Conservation (phyloP, 2,329 filamentous ascomycete genomes). For the Penicillium frequentans region DNA sequence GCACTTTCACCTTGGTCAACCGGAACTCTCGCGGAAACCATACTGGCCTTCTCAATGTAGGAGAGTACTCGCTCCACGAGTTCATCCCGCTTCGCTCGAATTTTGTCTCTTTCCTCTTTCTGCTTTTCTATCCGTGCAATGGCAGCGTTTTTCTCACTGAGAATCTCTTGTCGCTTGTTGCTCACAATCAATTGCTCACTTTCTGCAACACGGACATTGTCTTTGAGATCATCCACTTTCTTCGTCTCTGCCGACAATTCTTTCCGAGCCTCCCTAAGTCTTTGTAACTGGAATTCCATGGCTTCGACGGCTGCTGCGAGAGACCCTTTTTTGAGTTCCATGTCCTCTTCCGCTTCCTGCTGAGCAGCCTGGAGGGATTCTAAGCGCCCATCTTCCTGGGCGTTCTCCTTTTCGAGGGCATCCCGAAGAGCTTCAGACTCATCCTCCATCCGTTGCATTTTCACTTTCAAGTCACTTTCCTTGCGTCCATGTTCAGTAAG, state of each 20-base stretch:
- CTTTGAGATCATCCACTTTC: slow-evolving; percentile 35
- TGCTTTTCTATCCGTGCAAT: slow-evolving; percentile 53
- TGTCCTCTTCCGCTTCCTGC: slow-evolving; percentile 54
- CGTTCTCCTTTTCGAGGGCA: slow-evolving; percentile 57
- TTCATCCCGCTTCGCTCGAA: slow-evolving; percentile 51
- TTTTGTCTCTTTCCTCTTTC: slow-evolving; percentile 46
- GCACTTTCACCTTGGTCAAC: slow-evolving; percentile 66
- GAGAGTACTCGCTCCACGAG: slow-evolving; percentile 52
- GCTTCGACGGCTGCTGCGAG: slow-evolving; percentile 51
- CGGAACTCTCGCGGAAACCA: slow-evolving; percentile 58
- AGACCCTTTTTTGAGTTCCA: slow-evolving; percentile 43
- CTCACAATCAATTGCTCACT: slow-evolving; percentile 53
- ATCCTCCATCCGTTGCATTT: slow-evolving; percentile 62
- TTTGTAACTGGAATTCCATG: slow-evolving; percentile 45
- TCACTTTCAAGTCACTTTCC: slow-evolving; percentile 52
- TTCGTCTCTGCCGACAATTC: slow-evolving; percentile 34
- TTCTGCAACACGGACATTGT: slow-evolving; percentile 57
- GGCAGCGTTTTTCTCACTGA: slow-evolving; percentile 64
- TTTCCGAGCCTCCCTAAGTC: slow-evolving; percentile 37
- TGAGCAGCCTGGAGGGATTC: slow-evolving; percentile 61
- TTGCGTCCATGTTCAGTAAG: slow-evolving; percentile 52
- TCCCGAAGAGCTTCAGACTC: slow-evolving; percentile 66
- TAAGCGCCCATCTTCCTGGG: slow-evolving; percentile 68
- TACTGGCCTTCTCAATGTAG: slow-evolving; percentile 56
- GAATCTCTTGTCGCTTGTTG: slow-evolving; percentile 53